These are phyloP conservation scores for Linanthus parryae DNA, from an alignment of 148 eudicot species.

Conservation along the genomic window DNA sequence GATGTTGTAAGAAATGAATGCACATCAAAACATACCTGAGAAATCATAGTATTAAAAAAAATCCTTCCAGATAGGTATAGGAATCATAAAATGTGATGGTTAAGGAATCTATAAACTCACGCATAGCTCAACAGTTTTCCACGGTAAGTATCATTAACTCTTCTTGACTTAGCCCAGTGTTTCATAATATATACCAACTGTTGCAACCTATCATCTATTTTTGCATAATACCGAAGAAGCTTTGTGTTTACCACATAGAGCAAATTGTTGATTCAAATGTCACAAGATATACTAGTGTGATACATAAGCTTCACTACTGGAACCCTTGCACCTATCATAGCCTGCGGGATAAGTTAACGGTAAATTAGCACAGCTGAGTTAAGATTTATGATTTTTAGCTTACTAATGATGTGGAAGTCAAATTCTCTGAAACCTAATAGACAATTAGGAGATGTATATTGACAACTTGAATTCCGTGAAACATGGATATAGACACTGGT, in stretches of 20 bases:
- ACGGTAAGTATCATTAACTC: slow-evolving; percentile 87
- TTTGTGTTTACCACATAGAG: slow-evolving; percentile 90
- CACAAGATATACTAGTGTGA: slow-evolving; percentile 83
- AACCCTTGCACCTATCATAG: slow-evolving; percentile 84
- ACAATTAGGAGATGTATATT: not conserved
- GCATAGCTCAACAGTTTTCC: slow-evolving; percentile 98
- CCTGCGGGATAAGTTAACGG: slow-evolving; percentile 39
- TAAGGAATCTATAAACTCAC: slow-evolving; percentile 44
- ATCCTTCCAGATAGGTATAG: not conserved
- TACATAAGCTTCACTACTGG: slow-evolving; percentile 98
- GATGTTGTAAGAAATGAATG: slow-evolving; percentile 90
- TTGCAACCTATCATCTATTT: slow-evolving; percentile 74
- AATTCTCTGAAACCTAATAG: not conserved
- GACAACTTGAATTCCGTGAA: too few relatives aligned
- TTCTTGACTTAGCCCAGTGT: slow-evolving; percentile 97
- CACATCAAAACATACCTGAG: slow-evolving; percentile 98
- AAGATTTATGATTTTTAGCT: not conserved
- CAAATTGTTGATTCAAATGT: slow-evolving; percentile 85
- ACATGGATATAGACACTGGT: too few relatives aligned
- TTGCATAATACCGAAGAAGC: slow-evolving; percentile 80
- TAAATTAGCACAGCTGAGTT: slow-evolving; percentile 2
- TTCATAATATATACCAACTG: slow-evolving; percentile 93
- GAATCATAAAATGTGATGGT: not conserved
- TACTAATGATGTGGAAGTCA: not conserved
- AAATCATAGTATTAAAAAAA: slow-evolving; percentile 15